Conservation (phyloP, 441 rosid genomes). For the Hura crepitans region DNA sequence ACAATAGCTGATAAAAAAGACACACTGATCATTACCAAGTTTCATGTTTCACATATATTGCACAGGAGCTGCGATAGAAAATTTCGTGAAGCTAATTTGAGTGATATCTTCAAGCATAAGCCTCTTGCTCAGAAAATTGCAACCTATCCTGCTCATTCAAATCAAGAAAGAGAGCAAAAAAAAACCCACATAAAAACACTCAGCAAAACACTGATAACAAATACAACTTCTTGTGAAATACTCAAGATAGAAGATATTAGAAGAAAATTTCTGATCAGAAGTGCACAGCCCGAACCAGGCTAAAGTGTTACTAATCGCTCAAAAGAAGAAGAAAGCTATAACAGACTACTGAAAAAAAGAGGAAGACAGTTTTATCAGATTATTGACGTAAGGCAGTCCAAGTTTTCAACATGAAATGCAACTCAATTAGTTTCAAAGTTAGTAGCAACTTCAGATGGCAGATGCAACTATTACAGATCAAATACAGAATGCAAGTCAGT, state of each 20-base stretch:
- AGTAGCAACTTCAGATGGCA: neutral
- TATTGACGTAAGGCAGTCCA: neutral
- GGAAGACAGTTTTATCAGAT: neutral
- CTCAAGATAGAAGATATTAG: neutral
- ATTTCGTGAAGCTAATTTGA: slow-evolving; percentile 21
- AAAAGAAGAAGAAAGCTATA: neutral
- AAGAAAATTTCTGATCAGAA: neutral
- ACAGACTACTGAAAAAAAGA: neutral
- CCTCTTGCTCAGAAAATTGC: neutral
- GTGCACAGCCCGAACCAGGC: neutral
- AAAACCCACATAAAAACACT: neutral
- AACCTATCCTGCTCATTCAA: slow-evolving; percentile 8
- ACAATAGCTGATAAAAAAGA: neutral
- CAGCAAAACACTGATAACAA: neutral
- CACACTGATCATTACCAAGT: slow-evolving; percentile 33
- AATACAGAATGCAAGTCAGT: neutral
- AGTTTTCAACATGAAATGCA: neutral
- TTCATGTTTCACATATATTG: slow-evolving; percentile 38
- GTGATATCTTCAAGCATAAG: slow-evolving; percentile 32
- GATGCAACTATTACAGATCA: neutral
- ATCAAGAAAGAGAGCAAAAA: neutral
- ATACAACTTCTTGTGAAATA: neutral
- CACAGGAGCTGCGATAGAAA: slow-evolving; percentile 14
- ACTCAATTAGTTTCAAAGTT: neutral
- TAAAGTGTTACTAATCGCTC: neutral